Evolutionary conservation across 495 filamentous ascomycete species (phyloP).

Genomic region (Aspergillus campestris): DNA sequence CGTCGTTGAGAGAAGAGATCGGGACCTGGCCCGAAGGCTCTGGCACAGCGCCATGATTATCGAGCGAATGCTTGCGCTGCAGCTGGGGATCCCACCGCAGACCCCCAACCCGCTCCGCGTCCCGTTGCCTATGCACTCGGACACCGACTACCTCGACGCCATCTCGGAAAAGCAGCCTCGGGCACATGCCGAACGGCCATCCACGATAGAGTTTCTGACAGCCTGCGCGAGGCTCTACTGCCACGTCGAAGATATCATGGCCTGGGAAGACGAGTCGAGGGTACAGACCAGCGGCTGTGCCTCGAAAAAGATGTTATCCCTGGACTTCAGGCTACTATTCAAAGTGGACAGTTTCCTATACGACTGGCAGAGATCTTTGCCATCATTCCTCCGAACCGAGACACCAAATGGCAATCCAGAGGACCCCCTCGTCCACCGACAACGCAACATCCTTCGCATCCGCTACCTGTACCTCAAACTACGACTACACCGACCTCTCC

Average conservation of each 20-base stretch:
- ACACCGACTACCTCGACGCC: conserved; percentile 9
- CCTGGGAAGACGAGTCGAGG: conserved; percentile 5
- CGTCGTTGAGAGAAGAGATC: neutral
- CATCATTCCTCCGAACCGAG: neutral
- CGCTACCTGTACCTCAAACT: conserved; percentile 14
- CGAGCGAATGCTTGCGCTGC: conserved; percentile 8
- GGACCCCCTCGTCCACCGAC: conserved; percentile 5
- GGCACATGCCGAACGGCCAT: neutral
- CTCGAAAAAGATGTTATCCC: conserved; percentile 7
- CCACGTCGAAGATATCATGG: conserved; percentile 8
- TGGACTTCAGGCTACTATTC: conserved; percentile 2
- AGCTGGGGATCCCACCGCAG: conserved; percentile 7
- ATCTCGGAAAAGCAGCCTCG: neutral
- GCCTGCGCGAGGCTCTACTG: conserved; percentile 6
- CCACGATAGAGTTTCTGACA: conserved; percentile 3
- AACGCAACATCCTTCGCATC: conserved; percentile 5
- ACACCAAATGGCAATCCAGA: neutral
- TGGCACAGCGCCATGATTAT: conserved; percentile 12
- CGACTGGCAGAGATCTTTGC: conserved; percentile 3
- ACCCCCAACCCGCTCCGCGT: conserved; percentile 1
- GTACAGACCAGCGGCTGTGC: conserved; percentile 5
- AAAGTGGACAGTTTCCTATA: conserved; percentile 4
- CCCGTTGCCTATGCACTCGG: conserved; percentile 6
- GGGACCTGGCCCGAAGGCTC: conserved; percentile 5
- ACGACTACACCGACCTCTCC: conserved; percentile 8